Conservation (phyloP, 495 filamentous ascomycete species). For the Aspergillus olivimuriae region DNA sequence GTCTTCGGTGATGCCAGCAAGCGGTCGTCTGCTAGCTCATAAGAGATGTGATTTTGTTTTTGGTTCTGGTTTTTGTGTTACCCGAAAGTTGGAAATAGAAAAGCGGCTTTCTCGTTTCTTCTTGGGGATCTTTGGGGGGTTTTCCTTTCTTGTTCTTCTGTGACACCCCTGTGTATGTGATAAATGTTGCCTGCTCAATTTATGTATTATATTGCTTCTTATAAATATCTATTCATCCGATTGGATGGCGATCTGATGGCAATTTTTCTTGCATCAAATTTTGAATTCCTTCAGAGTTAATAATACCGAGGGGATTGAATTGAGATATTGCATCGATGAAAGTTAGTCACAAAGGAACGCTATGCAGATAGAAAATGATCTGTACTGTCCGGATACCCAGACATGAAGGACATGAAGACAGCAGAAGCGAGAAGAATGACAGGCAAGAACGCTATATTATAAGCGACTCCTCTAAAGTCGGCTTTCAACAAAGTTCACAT, state of each 20-base stretch:
- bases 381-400: neutral
- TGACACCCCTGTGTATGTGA: neutral
- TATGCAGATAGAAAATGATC: conserved; percentile 21
- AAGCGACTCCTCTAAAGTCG: conserved; percentile 15
- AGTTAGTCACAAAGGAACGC: no score
- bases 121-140: neutral
- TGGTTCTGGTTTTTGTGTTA: neutral
- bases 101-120: neutral
- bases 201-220: neutral
- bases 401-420: neutral
- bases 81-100: neutral
- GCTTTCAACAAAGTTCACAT: conserved; percentile 56
- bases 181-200: neutral
- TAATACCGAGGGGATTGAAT: no score
- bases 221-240: neutral
- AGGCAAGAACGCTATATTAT: neutral
- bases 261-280: no score
- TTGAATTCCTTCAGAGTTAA: no score
- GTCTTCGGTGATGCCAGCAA: conserved; percentile 14
- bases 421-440: neutral
- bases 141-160: neutral
- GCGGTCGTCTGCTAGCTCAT: conserved; percentile 3
- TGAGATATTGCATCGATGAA: no score
- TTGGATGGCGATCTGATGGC: no score
- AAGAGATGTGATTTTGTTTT: neutral